These are phyloP conservation scores for Coniochaeta ligniaria DNA, from an alignment of 2,329 filamentous ascomycete genomes.

Conservation along the genomic window DNA sequence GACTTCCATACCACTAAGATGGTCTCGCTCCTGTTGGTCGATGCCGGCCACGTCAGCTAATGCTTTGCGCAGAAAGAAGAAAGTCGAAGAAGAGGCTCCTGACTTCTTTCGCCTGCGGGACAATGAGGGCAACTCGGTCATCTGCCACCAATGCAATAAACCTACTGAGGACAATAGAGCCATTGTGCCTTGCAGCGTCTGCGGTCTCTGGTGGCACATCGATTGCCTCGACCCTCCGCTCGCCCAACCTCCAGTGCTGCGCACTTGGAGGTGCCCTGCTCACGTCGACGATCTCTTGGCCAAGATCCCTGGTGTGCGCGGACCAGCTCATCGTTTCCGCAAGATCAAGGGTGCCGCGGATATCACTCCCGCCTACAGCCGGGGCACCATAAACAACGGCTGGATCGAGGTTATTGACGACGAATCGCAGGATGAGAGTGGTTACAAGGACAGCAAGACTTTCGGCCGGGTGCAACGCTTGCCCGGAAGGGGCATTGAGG, in stretches of 20 bases:
- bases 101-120: constrained; percentile 66
- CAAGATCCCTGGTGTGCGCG: constrained; percentile 47
- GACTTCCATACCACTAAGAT: background rate
- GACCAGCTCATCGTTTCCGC: constrained; percentile 54
- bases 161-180: constrained; percentile 56
- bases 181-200: constrained; percentile 83
- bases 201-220: constrained; percentile 78
- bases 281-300: constrained; percentile 73
- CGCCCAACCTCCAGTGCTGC: constrained; percentile 67
- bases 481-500: constrained; percentile 55
- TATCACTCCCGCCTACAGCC: constrained; percentile 45
- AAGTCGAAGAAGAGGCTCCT: constrained; percentile 51
- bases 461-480: constrained; percentile 62
- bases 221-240: constrained; percentile 86
- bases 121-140: constrained; percentile 63
- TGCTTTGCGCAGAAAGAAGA: constrained; percentile 37
- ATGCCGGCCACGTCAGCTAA: constrained; percentile 17
- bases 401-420: constrained; percentile 63
- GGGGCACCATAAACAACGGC: constrained; percentile 65
- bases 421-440: constrained; percentile 44
- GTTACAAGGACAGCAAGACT: constrained; percentile 50
- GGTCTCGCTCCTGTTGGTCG: background rate
- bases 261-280: constrained; percentile 82
- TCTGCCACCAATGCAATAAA: constrained; percentile 71
- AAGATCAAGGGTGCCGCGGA: constrained; percentile 47